Evolutionary conservation across 352 stramenopile genomes (phyloP).

Genomic region (Phytophthora cryptogea): DNA sequence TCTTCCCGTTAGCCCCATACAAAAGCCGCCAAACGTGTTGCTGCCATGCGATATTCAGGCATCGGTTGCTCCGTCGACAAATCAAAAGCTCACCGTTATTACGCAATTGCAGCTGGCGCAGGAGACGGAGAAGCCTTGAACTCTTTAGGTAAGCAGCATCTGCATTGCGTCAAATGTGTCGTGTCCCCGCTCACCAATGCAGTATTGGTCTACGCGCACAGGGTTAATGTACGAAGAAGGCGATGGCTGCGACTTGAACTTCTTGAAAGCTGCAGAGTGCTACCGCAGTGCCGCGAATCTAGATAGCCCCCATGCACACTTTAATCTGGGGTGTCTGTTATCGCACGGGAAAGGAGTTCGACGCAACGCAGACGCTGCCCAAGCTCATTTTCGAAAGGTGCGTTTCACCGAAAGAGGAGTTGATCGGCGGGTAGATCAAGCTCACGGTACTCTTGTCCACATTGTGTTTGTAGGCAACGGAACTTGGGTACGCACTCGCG

Average conservation of each 20-base stretch:
- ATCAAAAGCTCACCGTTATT: slow-evolving; percentile 53
- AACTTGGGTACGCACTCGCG: slow-evolving; percentile 63
- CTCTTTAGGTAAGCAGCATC: slow-evolving; percentile 47
- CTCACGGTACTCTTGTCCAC: slow-evolving; percentile 9
- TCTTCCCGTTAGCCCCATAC: slow-evolving; percentile 36
- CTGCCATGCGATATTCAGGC: slow-evolving; percentile 66
- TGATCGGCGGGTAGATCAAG: background rate
- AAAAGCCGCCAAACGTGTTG: slow-evolving; percentile 56
- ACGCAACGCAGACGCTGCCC: slow-evolving; percentile 57
- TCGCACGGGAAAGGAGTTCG: slow-evolving; percentile 63
- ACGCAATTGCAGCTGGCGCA: slow-evolving; percentile 52
- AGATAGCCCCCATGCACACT: slow-evolving; percentile 64
- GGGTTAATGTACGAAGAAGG: slow-evolving; percentile 80
- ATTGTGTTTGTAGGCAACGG: slow-evolving; percentile 36
- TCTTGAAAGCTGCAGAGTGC: slow-evolving; percentile 52
- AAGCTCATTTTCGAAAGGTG: slow-evolving; percentile 65
- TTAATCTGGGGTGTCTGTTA: slow-evolving; percentile 78
- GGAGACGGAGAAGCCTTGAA: slow-evolving; percentile 72
- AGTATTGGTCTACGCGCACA: background rate
- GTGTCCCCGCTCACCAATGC: background rate
- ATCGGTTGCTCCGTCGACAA: slow-evolving; percentile 58
- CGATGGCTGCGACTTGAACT: slow-evolving; percentile 72
- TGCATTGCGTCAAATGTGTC: background rate
- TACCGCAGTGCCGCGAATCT: slow-evolving; percentile 57
- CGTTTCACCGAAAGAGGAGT: background rate